Base-by-base conservation (phyloP, 2,329 filamentous ascomycete species). In the Penicillium sp. region DNA sequence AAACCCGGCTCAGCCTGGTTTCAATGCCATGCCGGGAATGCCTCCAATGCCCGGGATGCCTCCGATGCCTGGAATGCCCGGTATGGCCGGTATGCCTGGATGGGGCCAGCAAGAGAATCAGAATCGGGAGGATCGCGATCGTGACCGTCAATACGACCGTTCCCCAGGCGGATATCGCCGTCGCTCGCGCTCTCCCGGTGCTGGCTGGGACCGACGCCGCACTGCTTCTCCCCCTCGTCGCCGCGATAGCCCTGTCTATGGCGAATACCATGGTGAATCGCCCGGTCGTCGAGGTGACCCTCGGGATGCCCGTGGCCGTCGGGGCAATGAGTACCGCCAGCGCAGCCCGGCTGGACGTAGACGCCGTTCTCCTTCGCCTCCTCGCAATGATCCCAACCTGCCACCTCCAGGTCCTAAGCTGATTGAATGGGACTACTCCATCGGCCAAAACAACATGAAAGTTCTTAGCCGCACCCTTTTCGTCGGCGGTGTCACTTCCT, bases 381-480 rank as follows among this genome's bases (percentile, higher is more conserved):
- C 78, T 58, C 76, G 76, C 61, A 73, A 75, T 62, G 75, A 78
- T 50, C 67, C 68, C 26, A 63, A 67, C 45, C 65, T 79, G 50
- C 78, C 79, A 48, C 77, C 76, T 57, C 79, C 76, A 57, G 80
- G 81, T 52, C 82, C 83, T 6, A 96, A 96, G 76, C 91, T 87
- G 82, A 81, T 97, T 58, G 89, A 93, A 48, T 90, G 85, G 76
- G 95, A 99, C 74, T 79, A 83, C 52, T 85, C 77, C 8, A 81
- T 99, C 58, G 88, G 90, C 3, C 80, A 84, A 60, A 89, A 90
- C 58, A 84, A 85, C 67, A 97, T 99, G 77, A 95, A 93, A 78
- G 95, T 99, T 27, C 81, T 96, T 57, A 98, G 93, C 76, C 87
- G 95, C 68, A 99, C 95, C 14, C 84, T 99, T 13, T 99, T 99